Evolutionary conservation across 1,284 basidiomycete genomes (phyloP), one percentile per base, ranked within the genome.

Genomic region (Pseudozyma sp.): DNA sequence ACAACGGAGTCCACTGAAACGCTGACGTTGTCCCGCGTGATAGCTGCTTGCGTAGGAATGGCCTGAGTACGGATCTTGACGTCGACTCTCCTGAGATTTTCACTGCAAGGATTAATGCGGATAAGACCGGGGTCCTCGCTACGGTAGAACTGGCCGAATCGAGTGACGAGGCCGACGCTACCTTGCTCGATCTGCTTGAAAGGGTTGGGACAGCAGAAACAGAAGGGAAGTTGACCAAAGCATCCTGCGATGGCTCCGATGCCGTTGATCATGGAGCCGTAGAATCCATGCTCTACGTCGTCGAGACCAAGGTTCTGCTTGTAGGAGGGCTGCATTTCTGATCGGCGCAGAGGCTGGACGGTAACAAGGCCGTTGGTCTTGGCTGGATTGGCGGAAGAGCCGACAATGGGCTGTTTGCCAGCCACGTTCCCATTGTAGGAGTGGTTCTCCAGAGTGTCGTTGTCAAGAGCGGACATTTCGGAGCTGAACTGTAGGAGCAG

Each of bases 71-170:
- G 93, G 76, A 97, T 95, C 86, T 95, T 95, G 85, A 98, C 95
- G 80, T 97, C 93, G 68, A 95, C 77, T 1, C 59, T 59, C n/a
- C 73, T 43, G 59, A 1, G 88, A 88, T 85, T 97, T 95, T 9
- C 92, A 92, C n/a, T n/a, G 88, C 94, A 96, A 62, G 95, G 92
- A 83, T 98, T 97, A 85, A 97, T 91, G 80, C 93, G 90, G 56
- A 92, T 91, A 21, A 97, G 89, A 76, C 95, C 95, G 0, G 95
- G 95, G 85, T 97, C 95, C 74, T 96, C 94, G 7, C 92, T 91
- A 85, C 92, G 93, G 90, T 95, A 95, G 88, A 96, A 97, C 85
- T 95, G 90, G 63, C 95, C 94, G 84, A 97, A 97, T 59, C 94
- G 52, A 10, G 91, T 90, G 80, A 98, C 90, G 58, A 98, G 89